phyloP scores from a whole-genome alignment of 164 flowering plant genomes.

The Aristolochia fimbriata region DNA sequence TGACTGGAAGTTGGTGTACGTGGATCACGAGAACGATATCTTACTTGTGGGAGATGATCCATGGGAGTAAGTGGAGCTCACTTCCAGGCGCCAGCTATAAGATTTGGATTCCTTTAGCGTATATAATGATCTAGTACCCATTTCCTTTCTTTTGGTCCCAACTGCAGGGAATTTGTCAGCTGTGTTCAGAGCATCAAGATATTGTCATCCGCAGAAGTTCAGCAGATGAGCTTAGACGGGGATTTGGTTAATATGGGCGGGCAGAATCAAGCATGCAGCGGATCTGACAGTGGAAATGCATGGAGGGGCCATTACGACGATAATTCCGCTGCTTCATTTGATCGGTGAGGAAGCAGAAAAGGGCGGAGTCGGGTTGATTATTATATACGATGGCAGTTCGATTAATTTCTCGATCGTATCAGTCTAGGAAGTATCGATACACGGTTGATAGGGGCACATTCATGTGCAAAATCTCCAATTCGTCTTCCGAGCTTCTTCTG shows the following conservation, averaged over 20 bases:
- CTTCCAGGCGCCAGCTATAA: no score
- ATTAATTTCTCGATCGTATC: no score
- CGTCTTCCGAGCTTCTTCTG: no score
- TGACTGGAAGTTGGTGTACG: slow-evolving; percentile 86
- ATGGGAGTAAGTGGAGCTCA: slow-evolving; percentile 69
- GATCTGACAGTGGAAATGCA: slow-evolving; percentile 64
- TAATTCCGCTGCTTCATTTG: slow-evolving; percentile 53
- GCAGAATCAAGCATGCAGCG: slow-evolving; percentile 71
- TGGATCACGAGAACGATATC: slow-evolving; percentile 88
- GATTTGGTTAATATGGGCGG: slow-evolving; percentile 41
- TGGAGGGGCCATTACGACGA: slow-evolving; percentile 69
- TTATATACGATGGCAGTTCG: no score
- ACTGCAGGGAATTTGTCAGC: slow-evolving; percentile 74
- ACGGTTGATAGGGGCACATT: no score
- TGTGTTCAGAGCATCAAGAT: slow-evolving; percentile 92
- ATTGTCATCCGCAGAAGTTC: slow-evolving; percentile 76
- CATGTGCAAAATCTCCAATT: no score
- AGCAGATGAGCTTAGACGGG: slow-evolving; percentile 87
- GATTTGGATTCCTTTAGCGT: not conserved
- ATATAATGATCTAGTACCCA: not conserved
- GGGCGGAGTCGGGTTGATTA: no score
- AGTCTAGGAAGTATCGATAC: no score
- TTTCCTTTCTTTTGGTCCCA: not conserved
- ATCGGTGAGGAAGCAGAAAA: slow-evolving; percentile 21
- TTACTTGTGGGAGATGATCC: slow-evolving; percentile 92